Evolutionary conservation across 2,329 filamentous ascomycete species (phyloP).

Genomic region (Penicillium brevicompactum): DNA sequence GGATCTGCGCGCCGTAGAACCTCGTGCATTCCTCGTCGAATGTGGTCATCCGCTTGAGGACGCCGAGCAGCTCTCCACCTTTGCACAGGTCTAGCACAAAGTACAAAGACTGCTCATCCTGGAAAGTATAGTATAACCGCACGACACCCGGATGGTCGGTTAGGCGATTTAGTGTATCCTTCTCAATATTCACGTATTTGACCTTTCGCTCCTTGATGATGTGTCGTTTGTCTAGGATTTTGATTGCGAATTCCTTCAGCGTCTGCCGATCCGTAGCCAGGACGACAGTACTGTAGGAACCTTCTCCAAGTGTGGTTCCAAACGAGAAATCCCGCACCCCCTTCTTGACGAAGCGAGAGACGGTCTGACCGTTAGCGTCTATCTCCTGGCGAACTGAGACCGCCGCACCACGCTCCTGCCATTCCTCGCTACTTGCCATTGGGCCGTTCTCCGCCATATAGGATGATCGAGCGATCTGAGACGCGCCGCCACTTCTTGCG

Average conservation of each 20-base stretch:
- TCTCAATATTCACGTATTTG: conserved; percentile 99
- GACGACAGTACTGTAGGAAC: conserved; percentile 95
- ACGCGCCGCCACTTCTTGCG: conserved; percentile 47
- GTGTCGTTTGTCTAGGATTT: conserved; percentile 95
- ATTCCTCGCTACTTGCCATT: conserved; percentile 77
- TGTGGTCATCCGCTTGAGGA: conserved; percentile 89
- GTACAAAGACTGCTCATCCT: conserved; percentile 93
- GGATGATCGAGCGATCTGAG: conserved; percentile 45
- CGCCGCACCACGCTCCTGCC: conserved; percentile 94
- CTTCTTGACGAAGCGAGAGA: conserved; percentile 87
- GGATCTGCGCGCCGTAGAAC: conserved; percentile 93
- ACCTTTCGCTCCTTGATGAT: conserved; percentile 99
- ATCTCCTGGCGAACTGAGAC: conserved; percentile 79
- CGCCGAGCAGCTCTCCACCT: conserved; percentile 87
- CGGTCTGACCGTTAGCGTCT: conserved; percentile 79
- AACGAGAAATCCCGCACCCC: conserved; percentile 97
- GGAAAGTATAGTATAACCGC: conserved; percentile 96
- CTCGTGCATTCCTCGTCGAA: conserved; percentile 93
- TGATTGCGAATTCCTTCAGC: conserved; percentile 94
- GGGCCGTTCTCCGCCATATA: conserved; percentile 61
- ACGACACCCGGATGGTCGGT: conserved; percentile 97
- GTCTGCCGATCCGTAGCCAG: conserved; percentile 92
- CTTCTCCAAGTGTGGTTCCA: conserved; percentile 85
- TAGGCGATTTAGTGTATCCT: conserved; percentile 92
- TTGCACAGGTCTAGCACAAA: conserved; percentile 94